Evolutionary conservation across 768 basidiomycete genomes (phyloP).

Genomic region (Suillus cothurnatus): DNA sequence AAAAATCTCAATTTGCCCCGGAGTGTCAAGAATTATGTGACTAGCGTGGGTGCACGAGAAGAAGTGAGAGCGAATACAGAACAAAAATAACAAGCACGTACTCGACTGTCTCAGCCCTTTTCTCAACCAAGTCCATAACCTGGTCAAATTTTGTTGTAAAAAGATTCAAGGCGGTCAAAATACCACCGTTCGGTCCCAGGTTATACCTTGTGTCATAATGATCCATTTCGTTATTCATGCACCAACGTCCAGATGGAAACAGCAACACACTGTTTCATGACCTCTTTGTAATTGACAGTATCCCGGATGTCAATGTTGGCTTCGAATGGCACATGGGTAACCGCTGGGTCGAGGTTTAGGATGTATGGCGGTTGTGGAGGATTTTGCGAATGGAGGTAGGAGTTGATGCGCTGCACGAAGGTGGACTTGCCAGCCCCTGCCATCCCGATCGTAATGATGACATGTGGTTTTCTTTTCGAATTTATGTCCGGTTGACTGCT

Average conservation of each 20-base stretch:
- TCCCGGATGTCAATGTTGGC: conserved; percentile 98
- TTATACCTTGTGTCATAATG: conserved; percentile 74
- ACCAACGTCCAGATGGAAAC: conserved; percentile 21
- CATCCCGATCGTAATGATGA: conserved; percentile 94
- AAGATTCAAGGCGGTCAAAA: conserved; percentile 93
- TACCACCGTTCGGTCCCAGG: conserved; percentile 97
- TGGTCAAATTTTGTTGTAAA: conserved; percentile 99
- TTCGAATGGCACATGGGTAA: conserved; percentile 87
- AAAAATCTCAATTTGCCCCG: conserved; percentile 99
- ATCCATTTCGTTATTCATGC: conserved; percentile 21
- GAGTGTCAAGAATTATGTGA: conserved; percentile 94
- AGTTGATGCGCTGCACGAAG: conserved; percentile 93
- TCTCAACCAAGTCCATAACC: conserved; percentile 89
- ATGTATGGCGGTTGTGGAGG: conserved; percentile 84
- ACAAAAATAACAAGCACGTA: conserved; percentile 42
- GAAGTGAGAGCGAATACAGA: background rate
- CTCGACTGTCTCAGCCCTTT: conserved; percentile 87
- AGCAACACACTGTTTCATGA: conserved; percentile 96
- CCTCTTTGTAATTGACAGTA: conserved; percentile 95
- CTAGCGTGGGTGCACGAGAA: conserved; percentile 41
- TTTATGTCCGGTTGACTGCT: conserved; percentile 8
- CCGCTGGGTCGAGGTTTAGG: conserved; percentile 97
- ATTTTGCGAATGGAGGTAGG: conserved; percentile 75
- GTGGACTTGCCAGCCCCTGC: conserved; percentile 98
- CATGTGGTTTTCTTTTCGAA: conserved; percentile 58